Conservation (phyloP, 2,329 filamentous ascomycete species). For the Beauveria sp. region DNA sequence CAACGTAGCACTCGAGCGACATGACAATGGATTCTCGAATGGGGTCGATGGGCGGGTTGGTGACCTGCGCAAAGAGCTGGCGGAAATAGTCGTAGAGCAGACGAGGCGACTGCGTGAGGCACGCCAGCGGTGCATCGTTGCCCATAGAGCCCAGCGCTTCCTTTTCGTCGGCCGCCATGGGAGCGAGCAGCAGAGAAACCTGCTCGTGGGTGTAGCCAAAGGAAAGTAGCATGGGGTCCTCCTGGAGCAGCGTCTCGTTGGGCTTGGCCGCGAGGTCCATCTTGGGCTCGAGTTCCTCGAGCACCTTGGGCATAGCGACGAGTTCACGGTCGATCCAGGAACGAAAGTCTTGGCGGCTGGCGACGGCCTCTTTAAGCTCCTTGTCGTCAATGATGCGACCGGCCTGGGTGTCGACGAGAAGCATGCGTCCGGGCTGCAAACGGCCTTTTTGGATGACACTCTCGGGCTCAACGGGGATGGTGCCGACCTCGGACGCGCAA, state of each 20-base stretch:
- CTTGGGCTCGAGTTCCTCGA: constrained; percentile 52
- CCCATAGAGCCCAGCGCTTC: constrained; percentile 97
- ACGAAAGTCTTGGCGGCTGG: constrained; percentile 81
- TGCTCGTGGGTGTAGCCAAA: constrained; percentile 96
- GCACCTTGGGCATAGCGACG: constrained; percentile 69
- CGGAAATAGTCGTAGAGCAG: constrained; percentile 95
- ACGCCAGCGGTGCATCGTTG: constrained; percentile 89
- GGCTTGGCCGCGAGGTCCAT: constrained; percentile 60
- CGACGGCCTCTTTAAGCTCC: constrained; percentile 82
- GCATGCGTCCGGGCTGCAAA: constrained; percentile 89
- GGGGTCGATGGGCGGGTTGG: constrained; percentile 93
- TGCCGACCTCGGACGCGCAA: constrained; percentile 92
- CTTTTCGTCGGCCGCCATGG: constrained; percentile 96
- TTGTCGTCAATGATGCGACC: constrained; percentile 91
- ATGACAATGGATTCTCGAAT: constrained; percentile 97
- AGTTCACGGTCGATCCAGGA: constrained; percentile 82
- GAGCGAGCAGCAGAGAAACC: constrained; percentile 81
- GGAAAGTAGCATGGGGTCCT: constrained; percentile 74
- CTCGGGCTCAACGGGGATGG: constrained; percentile 86
- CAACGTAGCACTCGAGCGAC: constrained; percentile 94
- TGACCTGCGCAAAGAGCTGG: constrained; percentile 95
- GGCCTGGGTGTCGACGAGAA: constrained; percentile 81
- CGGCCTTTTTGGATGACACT: constrained; percentile 86
- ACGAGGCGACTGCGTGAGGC: constrained; percentile 80
- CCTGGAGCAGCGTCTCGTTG: constrained; percentile 65